A percentile compares a stretch with the other conserved stretches of the same genome.
phyloP scores from a whole-genome alignment of 2,329 filamentous ascomycete genomes.

The Pseudohalonectria lignicola region DNA sequence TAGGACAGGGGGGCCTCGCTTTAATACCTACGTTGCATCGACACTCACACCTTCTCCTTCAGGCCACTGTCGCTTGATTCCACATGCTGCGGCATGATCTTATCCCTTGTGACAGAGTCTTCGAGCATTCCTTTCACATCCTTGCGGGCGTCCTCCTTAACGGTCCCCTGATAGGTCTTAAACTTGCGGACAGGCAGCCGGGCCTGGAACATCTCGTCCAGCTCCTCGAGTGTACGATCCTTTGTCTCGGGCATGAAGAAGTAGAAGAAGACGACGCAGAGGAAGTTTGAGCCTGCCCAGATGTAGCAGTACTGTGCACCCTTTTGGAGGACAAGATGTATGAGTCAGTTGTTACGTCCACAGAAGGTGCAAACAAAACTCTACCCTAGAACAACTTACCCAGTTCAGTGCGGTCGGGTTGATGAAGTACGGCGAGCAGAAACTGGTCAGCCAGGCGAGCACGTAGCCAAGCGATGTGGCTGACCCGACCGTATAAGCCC shows the following conservation, averaged over 20 bases:
- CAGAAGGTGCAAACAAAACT: too few species aligned
- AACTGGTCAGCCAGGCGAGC: slow-evolving; percentile 30
- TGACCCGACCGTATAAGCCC: slow-evolving; percentile 35
- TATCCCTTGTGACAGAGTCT: too few species aligned
- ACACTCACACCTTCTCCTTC: too few species aligned
- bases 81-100: too few species aligned
- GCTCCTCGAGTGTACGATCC: slow-evolving; percentile 18
- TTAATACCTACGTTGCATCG: too few species aligned
- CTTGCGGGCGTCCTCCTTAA: slow-evolving; percentile 13
- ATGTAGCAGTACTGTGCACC: slow-evolving; percentile 31
- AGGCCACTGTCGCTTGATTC: too few species aligned
- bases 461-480: slow-evolving; percentile 36
- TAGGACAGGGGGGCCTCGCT: too few species aligned
- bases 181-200: slow-evolving; percentile 16
- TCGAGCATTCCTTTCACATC: slow-evolving; percentile 7
- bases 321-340: slow-evolving; percentile 7
- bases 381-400: slow-evolving; percentile 8
- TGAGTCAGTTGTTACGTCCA: too few species aligned
- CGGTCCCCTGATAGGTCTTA: slow-evolving; percentile 14
- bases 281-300: slow-evolving; percentile 23
- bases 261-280: slow-evolving; percentile 18
- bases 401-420: slow-evolving; percentile 28
- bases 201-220: slow-evolving; percentile 19
- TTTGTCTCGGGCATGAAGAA: slow-evolving; percentile 19
- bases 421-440: slow-evolving; percentile 35